Evolutionary conservation across 108 stramenopile species (phyloP).

Genomic region (Pelagomonas calceolata): DNA sequence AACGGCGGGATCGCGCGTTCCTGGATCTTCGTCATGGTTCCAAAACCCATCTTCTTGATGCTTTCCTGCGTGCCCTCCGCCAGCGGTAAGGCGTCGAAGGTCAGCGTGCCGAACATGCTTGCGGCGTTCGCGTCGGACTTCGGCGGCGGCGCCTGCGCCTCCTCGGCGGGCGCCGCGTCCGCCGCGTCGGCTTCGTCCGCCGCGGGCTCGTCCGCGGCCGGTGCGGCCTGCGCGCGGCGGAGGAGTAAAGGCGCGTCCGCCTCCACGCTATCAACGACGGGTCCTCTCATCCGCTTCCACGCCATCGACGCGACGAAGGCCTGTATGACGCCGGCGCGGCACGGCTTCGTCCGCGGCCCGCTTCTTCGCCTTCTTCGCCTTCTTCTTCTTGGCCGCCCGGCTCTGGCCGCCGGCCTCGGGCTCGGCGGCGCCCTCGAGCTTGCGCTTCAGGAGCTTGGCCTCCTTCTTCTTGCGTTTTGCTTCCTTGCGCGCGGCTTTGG

Average conservation of each 20-base stretch:
- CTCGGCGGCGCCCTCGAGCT: not conserved
- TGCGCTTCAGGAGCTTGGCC: not conserved
- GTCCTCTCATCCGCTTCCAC: not conserved
- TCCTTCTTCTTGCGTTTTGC: no score
- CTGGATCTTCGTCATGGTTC: constrained; percentile 90
- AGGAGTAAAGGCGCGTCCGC: no score
- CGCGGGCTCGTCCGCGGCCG: constrained; percentile 16
- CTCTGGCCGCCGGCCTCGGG: not conserved
- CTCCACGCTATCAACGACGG: constrained; percentile 7
- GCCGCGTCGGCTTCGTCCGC: constrained; percentile 8
- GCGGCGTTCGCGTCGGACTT: constrained; percentile 3
- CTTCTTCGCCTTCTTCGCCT: not conserved
- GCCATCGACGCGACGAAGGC: constrained; percentile 14
- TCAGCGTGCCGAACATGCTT: not conserved
- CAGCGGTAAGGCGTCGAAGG: constrained; percentile 74
- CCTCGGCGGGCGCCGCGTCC: not conserved
- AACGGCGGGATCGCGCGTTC: constrained; percentile 80
- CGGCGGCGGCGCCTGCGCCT: constrained; percentile 2
- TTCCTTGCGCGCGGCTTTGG: no score
- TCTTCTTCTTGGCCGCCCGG: not conserved
- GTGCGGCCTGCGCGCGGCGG: constrained; percentile 5
- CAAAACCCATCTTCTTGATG: constrained; percentile 59
- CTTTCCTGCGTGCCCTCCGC: constrained; percentile 70
- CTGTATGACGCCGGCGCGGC: constrained; percentile 8
- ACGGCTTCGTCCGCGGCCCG: not conserved